Conservation (phyloP, 2,329 filamentous ascomycete species). For the Ceratocystis lukuohia region DNA sequence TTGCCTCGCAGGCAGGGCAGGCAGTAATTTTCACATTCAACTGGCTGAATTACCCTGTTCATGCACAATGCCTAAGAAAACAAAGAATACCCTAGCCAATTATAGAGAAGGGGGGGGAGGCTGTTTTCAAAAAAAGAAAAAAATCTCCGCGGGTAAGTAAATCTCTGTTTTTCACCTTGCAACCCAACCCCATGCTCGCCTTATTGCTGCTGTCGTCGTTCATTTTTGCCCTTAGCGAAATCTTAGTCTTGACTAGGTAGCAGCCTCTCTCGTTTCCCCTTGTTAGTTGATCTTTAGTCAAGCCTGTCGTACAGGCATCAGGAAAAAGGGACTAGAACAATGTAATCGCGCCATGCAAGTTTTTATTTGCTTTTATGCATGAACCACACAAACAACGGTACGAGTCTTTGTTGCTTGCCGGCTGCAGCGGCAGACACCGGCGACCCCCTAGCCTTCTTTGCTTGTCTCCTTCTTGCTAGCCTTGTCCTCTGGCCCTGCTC, state of each 20-base stretch:
- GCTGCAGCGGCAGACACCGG: too few relatives aligned
- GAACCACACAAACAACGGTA: neutral
- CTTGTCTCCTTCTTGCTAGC: neutral
- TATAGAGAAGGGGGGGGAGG: neutral
- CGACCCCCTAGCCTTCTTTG: neutral
- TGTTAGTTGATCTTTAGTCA: neutral
- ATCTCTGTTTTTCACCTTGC: neutral
- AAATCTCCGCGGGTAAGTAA: neutral
- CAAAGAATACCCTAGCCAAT: neutral
- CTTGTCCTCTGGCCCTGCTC: neutral
- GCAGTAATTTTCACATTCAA: neutral
- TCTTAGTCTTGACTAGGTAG: too few relatives aligned
- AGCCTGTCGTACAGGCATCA: neutral
- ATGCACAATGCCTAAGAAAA: too few relatives aligned
- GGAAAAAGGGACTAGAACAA: neutral
- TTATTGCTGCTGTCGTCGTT: neutral
- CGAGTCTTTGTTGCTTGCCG: neutral
- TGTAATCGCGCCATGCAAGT: neutral
- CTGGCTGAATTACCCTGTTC: too few relatives aligned
- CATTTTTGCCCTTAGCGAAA: neutral
- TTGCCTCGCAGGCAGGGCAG: neutral
- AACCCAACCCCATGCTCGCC: neutral
- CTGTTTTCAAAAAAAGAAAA: neutral
- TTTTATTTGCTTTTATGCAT: conserved; percentile 2
- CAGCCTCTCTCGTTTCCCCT: neutral